These are phyloP conservation scores for Volvariella surrecta DNA, from an alignment of 1,284 basidiomycete species.

Conservation along the genomic window DNA sequence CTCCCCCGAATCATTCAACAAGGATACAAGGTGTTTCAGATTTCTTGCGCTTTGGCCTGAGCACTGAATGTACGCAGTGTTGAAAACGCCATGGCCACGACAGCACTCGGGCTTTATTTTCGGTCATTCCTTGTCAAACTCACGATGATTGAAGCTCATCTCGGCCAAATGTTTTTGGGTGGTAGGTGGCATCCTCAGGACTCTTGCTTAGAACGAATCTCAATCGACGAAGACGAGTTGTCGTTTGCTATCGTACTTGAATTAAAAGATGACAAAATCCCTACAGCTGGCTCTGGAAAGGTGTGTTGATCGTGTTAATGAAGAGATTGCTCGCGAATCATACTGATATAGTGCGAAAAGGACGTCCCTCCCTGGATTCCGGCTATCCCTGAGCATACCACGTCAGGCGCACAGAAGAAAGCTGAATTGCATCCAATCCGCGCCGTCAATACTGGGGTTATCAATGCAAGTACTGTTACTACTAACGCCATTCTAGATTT, in stretches of 20 bases:
- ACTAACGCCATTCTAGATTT: background rate
- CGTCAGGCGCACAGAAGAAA: conserved; percentile 44
- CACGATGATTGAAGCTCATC: conserved; percentile 70
- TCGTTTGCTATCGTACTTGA: conserved; percentile 83
- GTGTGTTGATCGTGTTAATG: conserved; percentile 18
- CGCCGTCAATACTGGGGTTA: conserved; percentile 79
- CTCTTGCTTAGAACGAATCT: background rate
- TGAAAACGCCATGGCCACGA: conserved; percentile 56
- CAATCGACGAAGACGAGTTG: conserved; percentile 47
- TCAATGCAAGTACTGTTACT: conserved; percentile 54
- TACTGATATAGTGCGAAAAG: conserved; percentile 17
- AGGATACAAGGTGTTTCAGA: conserved; percentile 44
- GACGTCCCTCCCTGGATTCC: conserved; percentile 73
- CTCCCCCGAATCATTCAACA: conserved; percentile 56
- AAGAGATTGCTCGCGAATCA: background rate
- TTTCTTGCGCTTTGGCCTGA: conserved; percentile 1
- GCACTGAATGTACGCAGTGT: conserved; percentile 39
- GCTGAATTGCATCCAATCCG: conserved; percentile 63
- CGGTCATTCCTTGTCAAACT: conserved; percentile 83
- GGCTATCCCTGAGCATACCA: conserved; percentile 57
- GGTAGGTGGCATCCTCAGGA: conserved; percentile 23
- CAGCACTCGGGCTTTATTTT: conserved; percentile 68
- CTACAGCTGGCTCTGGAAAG: conserved; percentile 43
- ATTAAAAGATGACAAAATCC: conserved; percentile 61
- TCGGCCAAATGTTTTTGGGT: conserved; percentile 50